These are phyloP conservation scores for Amaranthus tricolor DNA, from an alignment of 179 eudicot species.

Conservation along the genomic window DNA sequence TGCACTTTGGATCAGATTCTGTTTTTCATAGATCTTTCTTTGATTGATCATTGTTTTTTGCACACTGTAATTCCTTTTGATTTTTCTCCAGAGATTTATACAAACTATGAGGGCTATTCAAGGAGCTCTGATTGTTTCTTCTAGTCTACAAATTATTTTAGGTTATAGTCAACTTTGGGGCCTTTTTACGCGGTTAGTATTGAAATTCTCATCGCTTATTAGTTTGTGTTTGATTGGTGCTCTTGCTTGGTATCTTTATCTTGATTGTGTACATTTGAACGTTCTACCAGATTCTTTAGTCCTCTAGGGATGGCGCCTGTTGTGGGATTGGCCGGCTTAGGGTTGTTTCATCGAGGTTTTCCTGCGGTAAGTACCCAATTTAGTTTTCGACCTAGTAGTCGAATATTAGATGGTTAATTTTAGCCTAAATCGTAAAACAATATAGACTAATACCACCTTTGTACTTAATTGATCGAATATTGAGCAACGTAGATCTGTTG, in stretches of 20 bases:
- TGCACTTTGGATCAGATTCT: not conserved
- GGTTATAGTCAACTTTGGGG: conserved; percentile 99
- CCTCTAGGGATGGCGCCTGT: conserved; percentile 99
- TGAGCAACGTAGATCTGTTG: not conserved
- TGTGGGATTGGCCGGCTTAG: conserved; percentile 93
- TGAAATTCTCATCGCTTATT: not conserved
- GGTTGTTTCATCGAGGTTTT: conserved; percentile 85
- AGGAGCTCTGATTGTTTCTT: conserved; percentile 89
- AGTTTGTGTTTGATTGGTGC: not conserved
- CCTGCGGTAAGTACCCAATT: conserved; percentile 52
- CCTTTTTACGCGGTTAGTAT: conserved; percentile 78
- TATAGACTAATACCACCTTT: not conserved
- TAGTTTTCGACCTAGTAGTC: not conserved
- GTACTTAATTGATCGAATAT: not conserved
- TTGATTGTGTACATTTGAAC: not conserved
- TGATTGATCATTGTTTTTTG: not conserved
- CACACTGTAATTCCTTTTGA: not conserved
- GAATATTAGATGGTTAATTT: not conserved
- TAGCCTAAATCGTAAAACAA: not conserved
- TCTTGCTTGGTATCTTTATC: not conserved
- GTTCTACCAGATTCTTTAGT: conserved; percentile 77
- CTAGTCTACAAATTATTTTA: conserved; percentile 84
- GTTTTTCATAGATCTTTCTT: not conserved
- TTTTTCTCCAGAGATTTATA: conserved; percentile 64
- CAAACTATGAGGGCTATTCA: conserved; percentile 98